Base-by-base conservation (phyloP, 2,329 filamentous ascomycete species). In the Ilyonectria sp. region DNA sequence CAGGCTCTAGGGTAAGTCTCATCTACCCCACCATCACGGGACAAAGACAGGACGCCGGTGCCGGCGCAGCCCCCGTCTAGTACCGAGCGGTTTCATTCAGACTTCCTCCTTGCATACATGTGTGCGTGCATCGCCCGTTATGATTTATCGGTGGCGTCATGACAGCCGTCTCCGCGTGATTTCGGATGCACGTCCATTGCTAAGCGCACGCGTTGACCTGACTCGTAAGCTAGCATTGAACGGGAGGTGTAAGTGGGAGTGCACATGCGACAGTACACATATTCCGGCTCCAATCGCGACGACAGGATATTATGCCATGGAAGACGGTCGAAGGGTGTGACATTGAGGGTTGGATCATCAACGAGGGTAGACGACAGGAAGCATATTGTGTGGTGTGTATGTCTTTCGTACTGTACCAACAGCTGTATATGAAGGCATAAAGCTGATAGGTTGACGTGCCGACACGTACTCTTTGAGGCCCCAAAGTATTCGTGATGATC, bases 401-500 rank as follows among this genome's bases (percentile, higher is more conserved):
- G 26, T 50, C 13, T 17, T 15, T 52, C 23, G 53, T 44, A 50
- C 54, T 58, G 33, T 55, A 58, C 33, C 53, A 40, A 40, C 53
- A 13, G 55, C 55, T 31, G 6, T 33, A 53, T 37, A 49, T 23
- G 21, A 47, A 29, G 23, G 19, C 17, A 44, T 31, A 17, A 31
- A 55, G 62, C 62, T 35, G 55, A 64, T 64, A 64, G 62, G 55
- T 47, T 46, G 47, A 63, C 13, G 26, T 19, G 17, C 26, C 44
- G 46, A 58, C 46, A 44, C 33, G 29, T 33, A 19, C 49, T 21
- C 17, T 52, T 31, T 13, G 21, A 57, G 15, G 44, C 9, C 31
- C 37, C 17, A 29, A 47, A 43, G 50, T 53, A 53, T 54, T 44
- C 56, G 43, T 23, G 37, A 44, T 52, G 26, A 47, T 33, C 15